Percentiles rank a stretch among this genome's conserved stretches.
Evolutionary conservation across 805 yeast genomes (phyloP).

Genomic region (Metschnikowia rubicola): DNA sequence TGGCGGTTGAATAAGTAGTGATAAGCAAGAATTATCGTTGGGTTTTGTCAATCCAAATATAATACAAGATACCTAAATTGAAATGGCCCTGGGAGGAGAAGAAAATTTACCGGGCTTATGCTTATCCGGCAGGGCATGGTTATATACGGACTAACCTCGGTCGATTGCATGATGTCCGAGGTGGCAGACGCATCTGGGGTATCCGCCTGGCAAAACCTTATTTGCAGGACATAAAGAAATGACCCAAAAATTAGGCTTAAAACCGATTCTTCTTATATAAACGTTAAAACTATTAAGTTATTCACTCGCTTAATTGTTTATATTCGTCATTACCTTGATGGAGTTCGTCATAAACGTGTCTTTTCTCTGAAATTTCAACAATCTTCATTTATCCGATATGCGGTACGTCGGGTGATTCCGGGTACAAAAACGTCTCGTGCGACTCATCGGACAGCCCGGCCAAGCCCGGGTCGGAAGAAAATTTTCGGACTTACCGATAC

Average conservation of each 20-base stretch:
- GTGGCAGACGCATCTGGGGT: constrained; percentile 21
- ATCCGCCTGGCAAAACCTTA: constrained; percentile 11
- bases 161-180: constrained; percentile 16
- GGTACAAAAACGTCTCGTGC: constrained; percentile 3
- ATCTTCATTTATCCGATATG: constrained; percentile 4
- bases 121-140: background rate
- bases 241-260: background rate
- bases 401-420: constrained; percentile 9
- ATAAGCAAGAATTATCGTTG: too few relatives aligned
- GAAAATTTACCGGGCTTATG: too few relatives aligned
- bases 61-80: too few relatives aligned
- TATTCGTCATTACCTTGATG: too few relatives aligned
- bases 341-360: too few relatives aligned
- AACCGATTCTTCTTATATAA: background rate
- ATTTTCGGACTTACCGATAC: too few relatives aligned
- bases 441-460: constrained; percentile 9
- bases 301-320: too few relatives aligned
- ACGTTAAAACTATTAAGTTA: too few relatives aligned
- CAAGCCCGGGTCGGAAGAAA: constrained; percentile 1
- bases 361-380: background rate
- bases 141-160: constrained; percentile 17
- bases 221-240: constrained; percentile 1
- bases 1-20: too few relatives aligned
- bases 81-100: too few relatives aligned
- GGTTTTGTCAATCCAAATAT: too few relatives aligned